A percentile compares a stretch with the other conserved stretches of the same genome.
phyloP scores from a whole-genome alignment of 2,329 filamentous ascomycete species.

The Pseudogymnoascus sp. region DNA sequence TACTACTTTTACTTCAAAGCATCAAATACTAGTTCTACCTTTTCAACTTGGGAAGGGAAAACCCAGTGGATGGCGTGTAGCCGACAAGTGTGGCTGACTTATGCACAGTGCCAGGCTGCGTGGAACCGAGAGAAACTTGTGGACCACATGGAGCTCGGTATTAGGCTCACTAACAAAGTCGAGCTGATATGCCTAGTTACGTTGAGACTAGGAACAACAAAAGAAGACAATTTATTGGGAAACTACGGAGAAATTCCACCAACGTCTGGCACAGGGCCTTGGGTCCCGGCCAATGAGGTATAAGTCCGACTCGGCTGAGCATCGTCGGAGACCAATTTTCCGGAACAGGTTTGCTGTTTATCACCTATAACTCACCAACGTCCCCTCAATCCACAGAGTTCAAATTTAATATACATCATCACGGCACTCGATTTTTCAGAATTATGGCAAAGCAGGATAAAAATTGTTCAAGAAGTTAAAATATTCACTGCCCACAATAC shows the following conservation, averaged over 20 bases:
- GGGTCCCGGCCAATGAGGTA: neutral
- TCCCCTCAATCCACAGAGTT: neutral
- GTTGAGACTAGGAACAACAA: neutral
- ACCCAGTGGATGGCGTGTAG: neutral
- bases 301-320: neutral
- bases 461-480: slow-evolving; percentile 3
- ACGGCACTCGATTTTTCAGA: neutral
- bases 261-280: neutral
- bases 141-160: neutral
- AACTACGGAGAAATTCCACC: neutral
- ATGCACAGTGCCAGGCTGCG: neutral
- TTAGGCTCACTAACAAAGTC: neutral
- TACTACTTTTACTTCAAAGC: neutral
- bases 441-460: neutral
- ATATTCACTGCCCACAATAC: neutral
- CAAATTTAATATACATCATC: neutral
- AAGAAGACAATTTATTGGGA: neutral
- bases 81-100: neutral
- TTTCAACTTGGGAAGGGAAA: neutral
- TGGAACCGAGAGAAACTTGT: neutral
- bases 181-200: neutral
- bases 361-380: neutral
- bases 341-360: neutral
- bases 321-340: neutral
- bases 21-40: neutral